These are phyloP conservation scores for Diaporthe australafricana DNA, from an alignment of 2,329 filamentous ascomycete species.

Conservation along the genomic window DNA sequence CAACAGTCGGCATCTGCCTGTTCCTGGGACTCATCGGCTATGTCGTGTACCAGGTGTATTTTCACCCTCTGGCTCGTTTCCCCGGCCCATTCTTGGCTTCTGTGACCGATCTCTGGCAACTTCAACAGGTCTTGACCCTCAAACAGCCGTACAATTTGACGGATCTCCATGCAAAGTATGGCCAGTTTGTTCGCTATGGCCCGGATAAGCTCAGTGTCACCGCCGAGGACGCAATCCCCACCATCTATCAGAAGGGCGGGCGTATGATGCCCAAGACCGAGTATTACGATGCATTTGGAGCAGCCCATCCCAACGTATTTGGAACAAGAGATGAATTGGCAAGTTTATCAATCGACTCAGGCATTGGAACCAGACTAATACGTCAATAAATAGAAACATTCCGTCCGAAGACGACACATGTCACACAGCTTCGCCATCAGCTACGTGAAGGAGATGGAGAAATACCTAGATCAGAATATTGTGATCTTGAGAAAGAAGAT, in stretches of 20 bases:
- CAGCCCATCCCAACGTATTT: constrained; percentile 48
- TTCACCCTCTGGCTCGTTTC: constrained; percentile 46
- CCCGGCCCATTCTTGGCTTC: constrained; percentile 47
- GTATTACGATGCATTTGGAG: constrained; percentile 49
- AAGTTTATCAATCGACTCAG: background rate
- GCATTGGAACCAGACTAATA: background rate
- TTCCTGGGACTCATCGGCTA: background rate
- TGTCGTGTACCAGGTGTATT: background rate
- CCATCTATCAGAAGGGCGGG: constrained; percentile 45
- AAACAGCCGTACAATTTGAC: constrained; percentile 38
- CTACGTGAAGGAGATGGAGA: constrained; percentile 51
- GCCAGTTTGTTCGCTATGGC: constrained; percentile 45
- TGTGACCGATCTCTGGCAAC: constrained; percentile 48
- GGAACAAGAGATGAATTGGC: constrained; percentile 40
- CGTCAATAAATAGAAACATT: constrained; percentile 31
- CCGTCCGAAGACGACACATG: constrained; percentile 45
- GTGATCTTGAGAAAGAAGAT: background rate
- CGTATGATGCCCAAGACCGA: constrained; percentile 47
- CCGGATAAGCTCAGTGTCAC: constrained; percentile 47
- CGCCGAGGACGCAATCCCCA: constrained; percentile 43
- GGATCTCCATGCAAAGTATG: constrained; percentile 41
- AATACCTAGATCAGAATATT: constrained; percentile 39
- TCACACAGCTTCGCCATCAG: constrained; percentile 48
- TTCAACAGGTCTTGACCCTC: constrained; percentile 43
- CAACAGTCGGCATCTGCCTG: background rate